Conservation (phyloP, 495 filamentous ascomycete species). For the Penicillium daleae region DNA sequence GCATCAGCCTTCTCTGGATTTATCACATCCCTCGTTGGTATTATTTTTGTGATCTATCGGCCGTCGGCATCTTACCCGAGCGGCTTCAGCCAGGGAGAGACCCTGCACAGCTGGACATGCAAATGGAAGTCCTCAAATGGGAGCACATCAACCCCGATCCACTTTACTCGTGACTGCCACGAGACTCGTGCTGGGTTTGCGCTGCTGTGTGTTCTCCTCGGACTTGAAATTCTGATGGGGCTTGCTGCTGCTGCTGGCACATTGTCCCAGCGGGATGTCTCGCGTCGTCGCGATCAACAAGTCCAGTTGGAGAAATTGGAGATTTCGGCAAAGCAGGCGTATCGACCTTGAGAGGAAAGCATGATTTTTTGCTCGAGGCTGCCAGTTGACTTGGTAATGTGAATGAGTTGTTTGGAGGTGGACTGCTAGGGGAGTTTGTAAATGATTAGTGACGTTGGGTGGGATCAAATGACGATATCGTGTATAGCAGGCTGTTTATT, state of each 20-base stretch:
- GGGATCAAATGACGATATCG: background rate
- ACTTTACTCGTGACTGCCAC: conserved; percentile 51
- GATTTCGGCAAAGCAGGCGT: conserved; percentile 32
- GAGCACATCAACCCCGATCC: conserved; percentile 28
- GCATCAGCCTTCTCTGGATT: conserved; percentile 41
- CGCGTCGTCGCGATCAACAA: conserved; percentile 36
- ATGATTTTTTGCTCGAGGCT: background rate
- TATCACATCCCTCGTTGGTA: conserved; percentile 43
- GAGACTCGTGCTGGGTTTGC: conserved; percentile 45
- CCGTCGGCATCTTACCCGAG: conserved; percentile 43
- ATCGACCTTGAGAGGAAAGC: background rate
- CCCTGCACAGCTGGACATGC: conserved; percentile 57
- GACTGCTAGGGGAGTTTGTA: background rate
- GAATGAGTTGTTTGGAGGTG: background rate
- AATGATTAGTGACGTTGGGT: background rate
- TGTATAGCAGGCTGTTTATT: background rate
- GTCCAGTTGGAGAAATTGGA: conserved; percentile 39
- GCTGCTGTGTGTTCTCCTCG: conserved; percentile 46
- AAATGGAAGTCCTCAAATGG: conserved; percentile 43
- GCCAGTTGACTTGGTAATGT: background rate
- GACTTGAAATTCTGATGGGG: conserved; percentile 50
- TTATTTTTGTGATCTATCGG: conserved; percentile 48
- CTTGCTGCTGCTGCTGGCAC: conserved; percentile 41
- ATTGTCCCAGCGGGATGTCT: conserved; percentile 45
- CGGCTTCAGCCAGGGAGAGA: conserved; percentile 46